Evolutionary conservation across 2,329 filamentous ascomycete species (phyloP), one percentile per base, ranked within the genome.

Genomic region (Fusarium odoratissimum): DNA sequence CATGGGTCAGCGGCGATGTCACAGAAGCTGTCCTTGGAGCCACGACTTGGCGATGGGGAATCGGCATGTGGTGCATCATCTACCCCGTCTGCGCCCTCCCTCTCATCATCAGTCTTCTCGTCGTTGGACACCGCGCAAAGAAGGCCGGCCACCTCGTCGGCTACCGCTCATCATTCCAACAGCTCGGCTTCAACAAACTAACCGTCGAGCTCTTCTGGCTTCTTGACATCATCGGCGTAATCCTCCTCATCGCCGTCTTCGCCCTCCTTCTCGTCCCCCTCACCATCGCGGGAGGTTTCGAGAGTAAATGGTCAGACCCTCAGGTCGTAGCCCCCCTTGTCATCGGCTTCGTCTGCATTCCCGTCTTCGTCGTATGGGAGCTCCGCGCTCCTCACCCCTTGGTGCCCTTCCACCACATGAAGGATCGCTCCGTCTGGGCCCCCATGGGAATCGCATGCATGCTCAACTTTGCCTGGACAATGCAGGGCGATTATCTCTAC

Each of bases 11-110:
- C 69, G 90, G 90, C 31, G 83, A 91, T 73, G 80, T 92, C 46
- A 83, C 87, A 7, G 64, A 75, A 7, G 82, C 85, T 1, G 87
- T 91, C 4, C 79, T 91, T 3, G 75, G 64, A 1, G 73, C 67
- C 19, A 88, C 86, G 1, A 84, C 80, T 12, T 92, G 90, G 90
- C 80, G 84, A 66, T 91, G 89, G 89, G 90, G 90, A 37, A 85
- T 90, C 37, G 90, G 89, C 73, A 91, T 91, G 89, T 92, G 87
- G 83, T 84, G 83, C 69, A 89, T 91, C 78, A 90, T 91, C 67
- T 91, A 89, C 78, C 86, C 89, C 6, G 84, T 88, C 28, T 89
- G 86, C 77, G 82, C 87, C 6, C 71, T 91, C 14, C 89, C 90
- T 5, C 83, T 91, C 52, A 82, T 91, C 75, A 69, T 84, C 42